Evolutionary conservation across 768 basidiomycete species (phyloP), one percentile per base, ranked within the genome.

Genomic region (Hygrocybe coccinea): DNA sequence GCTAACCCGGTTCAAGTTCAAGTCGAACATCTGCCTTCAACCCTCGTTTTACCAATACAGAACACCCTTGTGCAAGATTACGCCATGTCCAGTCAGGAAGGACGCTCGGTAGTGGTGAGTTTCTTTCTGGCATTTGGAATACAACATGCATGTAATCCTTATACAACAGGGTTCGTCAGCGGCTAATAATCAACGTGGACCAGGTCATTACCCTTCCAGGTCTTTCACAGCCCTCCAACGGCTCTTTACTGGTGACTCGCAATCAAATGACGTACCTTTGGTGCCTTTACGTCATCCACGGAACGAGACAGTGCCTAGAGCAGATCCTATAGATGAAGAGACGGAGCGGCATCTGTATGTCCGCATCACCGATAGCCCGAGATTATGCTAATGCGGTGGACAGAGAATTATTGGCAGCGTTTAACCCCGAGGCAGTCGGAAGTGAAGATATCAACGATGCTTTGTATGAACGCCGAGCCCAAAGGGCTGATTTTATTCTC

Each of bases 401-500:
- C 55, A 91, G 90, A 35, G 87, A 90, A 41, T 74, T 90, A 2
- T 69, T 91, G 29, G 84, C 86, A 14, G 75, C 82, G 10, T 72
- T 88, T 44, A 83, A 84, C 59, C 72, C 76, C n/a, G 82, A 83
- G 10, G 67, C 69, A 0, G 68, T 72, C 2, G 67, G 71, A 5
- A 68, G 74, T 8, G 82, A 85, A 58, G 81, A 85, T 43, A 64
- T 78, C 8, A 76, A 78, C 56, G 88, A 95, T 62, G 79, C 79
- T 17, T 59, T 79, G 36, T 78, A 83, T 55, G 90, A 95, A 70
- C 80, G 79, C 17, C 79, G 83, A 6, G 89, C 88, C 7, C 82
- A 82, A 62, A 88, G 85, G 65, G 86, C 87, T 0, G 90, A 95
- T 60, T 93, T 95, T 67, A 95, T 97, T 60, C 82, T 80, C 2